phyloP scores from a whole-genome alignment of 2,329 filamentous ascomycete species.

The Trichoderma lentiforme region DNA sequence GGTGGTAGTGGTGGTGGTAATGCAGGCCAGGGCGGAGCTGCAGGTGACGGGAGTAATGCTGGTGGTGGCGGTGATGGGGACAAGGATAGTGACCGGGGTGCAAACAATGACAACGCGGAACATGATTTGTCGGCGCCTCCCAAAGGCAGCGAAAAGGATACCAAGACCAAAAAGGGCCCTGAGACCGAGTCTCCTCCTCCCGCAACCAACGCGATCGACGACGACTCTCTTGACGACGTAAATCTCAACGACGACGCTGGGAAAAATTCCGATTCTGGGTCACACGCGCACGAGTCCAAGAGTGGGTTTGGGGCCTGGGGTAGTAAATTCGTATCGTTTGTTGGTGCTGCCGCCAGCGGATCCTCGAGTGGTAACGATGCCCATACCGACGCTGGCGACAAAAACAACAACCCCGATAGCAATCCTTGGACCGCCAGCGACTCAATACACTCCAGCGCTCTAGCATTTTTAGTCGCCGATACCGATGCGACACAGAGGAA shows the following conservation, averaged over 20 bases:
- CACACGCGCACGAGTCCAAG: slow-evolving; percentile 47
- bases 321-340: slow-evolving; percentile 54
- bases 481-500: slow-evolving; percentile 42
- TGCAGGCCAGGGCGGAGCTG: slow-evolving; percentile 20
- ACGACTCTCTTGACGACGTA: slow-evolving; percentile 60
- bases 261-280: slow-evolving; percentile 56
- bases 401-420: slow-evolving; percentile 40
- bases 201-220: slow-evolving; percentile 41
- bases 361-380: slow-evolving; percentile 35
- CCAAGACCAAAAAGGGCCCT: slow-evolving; percentile 25
- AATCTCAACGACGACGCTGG: slow-evolving; percentile 58
- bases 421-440: slow-evolving; percentile 50
- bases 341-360: slow-evolving; percentile 10
- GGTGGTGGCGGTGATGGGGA: slow-evolving; percentile 33
- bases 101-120: slow-evolving; percentile 23
- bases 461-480: slow-evolving; percentile 47
- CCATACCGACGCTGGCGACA: slow-evolving; percentile 34
- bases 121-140: slow-evolving; percentile 26
- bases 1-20: slow-evolving; percentile 19
- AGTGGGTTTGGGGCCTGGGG: slow-evolving; percentile 56
- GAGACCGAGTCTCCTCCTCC: slow-evolving; percentile 25
- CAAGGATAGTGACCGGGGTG: slow-evolving; percentile 34
- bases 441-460: slow-evolving; percentile 50
- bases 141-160: slow-evolving; percentile 42
- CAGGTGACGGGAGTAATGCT: slow-evolving; percentile 19